phyloP scores from a whole-genome alignment of 2,329 filamentous ascomycete genomes.

The Lachnellula cervina region DNA sequence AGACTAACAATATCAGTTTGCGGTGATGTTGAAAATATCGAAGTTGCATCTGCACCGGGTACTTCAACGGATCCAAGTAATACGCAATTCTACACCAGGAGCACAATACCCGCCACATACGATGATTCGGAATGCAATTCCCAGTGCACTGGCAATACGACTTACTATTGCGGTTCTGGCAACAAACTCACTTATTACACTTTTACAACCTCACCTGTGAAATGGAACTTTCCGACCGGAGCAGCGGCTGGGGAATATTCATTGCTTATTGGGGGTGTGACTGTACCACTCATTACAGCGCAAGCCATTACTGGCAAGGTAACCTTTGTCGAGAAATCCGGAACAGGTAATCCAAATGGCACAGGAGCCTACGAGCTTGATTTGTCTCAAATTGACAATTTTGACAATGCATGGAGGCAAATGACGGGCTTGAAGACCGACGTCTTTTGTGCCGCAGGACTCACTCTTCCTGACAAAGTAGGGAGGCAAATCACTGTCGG shows the following conservation, averaged over 20 bases:
- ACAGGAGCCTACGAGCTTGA: slow-evolving; percentile 66
- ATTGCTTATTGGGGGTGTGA: slow-evolving; percentile 55
- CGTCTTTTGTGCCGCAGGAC: slow-evolving; percentile 60
- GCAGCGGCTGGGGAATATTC: slow-evolving; percentile 53
- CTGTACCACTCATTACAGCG: slow-evolving; percentile 58
- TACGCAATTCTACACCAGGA: slow-evolving; percentile 33
- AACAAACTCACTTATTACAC: slow-evolving; percentile 19
- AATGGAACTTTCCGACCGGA: slow-evolving; percentile 49
- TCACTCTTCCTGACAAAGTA: slow-evolving; percentile 60
- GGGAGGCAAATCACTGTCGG: slow-evolving; percentile 61
- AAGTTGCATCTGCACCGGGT: slow-evolving; percentile 11
- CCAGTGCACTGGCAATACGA: slow-evolving; percentile 13
- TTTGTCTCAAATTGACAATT: slow-evolving; percentile 48
- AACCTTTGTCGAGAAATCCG: slow-evolving; percentile 55
- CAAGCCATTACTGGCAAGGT: slow-evolving; percentile 56
- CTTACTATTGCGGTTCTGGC: slow-evolving; percentile 17
- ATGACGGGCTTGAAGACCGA: slow-evolving; percentile 60
- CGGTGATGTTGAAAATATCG: slow-evolving; percentile 17
- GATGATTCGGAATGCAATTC: slow-evolving; percentile 15
- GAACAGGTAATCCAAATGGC: slow-evolving; percentile 54
- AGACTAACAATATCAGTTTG: slow-evolving; percentile 7
- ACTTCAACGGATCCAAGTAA: slow-evolving; percentile 14
- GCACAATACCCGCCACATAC: slow-evolving; percentile 6
- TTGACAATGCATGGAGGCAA: slow-evolving; percentile 50
- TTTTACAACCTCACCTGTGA: slow-evolving; percentile 5